A percentile compares a stretch with the other conserved stretches of the same genome.
Evolutionary conservation across 2,329 filamentous ascomycete species (phyloP).

Genomic region (Hyphodiscus sp.): DNA sequence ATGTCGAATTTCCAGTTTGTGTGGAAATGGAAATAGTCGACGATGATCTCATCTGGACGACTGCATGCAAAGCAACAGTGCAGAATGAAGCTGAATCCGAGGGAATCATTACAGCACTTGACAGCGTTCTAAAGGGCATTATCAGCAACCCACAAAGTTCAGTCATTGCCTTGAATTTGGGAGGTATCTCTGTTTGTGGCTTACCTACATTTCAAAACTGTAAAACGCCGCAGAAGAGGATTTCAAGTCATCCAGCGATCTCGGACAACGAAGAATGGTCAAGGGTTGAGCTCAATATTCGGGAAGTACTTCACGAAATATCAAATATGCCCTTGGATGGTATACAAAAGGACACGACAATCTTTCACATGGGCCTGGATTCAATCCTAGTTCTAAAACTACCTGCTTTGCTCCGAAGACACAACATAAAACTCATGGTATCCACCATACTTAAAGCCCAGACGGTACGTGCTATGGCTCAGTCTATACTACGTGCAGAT

Average conservation of each 20-base stretch:
- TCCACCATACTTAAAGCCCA: conserved; percentile 63
- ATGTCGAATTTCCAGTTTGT: conserved; percentile 76
- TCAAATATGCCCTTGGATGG: conserved; percentile 52
- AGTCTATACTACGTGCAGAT: conserved; percentile 19
- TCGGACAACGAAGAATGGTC: conserved; percentile 30
- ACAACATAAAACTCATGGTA: conserved; percentile 56
- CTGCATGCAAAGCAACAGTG: conserved; percentile 58
- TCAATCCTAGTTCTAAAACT: conserved; percentile 90
- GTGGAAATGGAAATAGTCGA: conserved; percentile 67
- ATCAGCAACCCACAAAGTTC: conserved; percentile 41
- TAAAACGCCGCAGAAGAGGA: background rate
- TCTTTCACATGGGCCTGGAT: conserved; percentile 83
- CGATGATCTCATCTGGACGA: conserved; percentile 56
- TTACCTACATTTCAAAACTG: conserved; percentile 39
- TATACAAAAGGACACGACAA: conserved; percentile 55
- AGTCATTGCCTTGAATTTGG: conserved; percentile 46
- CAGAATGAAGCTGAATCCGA: conserved; percentile 40
- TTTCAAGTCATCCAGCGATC: background rate
- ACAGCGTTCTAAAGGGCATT: conserved; percentile 52
- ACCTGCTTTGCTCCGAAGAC: conserved; percentile 60
- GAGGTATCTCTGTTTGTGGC: conserved; percentile 58
- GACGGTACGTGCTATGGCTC: conserved; percentile 59
- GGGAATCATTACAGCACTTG: conserved; percentile 51
- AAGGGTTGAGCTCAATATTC: conserved; percentile 31
- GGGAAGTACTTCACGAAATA: conserved; percentile 46